These are phyloP conservation scores for Cubamyces sp. DNA, from an alignment of 768 basidiomycete species.

Conservation along the genomic window DNA sequence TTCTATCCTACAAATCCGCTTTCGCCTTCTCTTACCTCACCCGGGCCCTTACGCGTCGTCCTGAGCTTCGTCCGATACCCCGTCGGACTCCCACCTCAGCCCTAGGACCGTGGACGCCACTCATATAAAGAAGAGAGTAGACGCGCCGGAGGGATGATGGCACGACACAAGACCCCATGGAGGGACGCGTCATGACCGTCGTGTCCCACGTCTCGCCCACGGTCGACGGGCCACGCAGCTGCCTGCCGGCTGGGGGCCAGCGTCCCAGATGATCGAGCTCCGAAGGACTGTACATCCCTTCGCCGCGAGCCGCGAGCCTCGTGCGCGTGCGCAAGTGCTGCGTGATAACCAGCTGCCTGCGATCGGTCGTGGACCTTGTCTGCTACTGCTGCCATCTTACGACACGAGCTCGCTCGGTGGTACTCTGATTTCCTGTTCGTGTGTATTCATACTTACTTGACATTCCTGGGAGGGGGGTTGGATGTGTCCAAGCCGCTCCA, in stretches of 20 bases:
- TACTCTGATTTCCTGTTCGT: no score
- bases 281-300: constrained; percentile 2
- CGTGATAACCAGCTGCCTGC: constrained; percentile 20
- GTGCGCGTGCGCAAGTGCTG: constrained; percentile 12
- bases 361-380: constrained; percentile 1
- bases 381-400: no score
- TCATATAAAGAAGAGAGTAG: no score
- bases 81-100: not conserved
- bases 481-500: no score
- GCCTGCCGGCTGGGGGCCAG: constrained; percentile 14
- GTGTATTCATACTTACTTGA: no score
- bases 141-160: no score
- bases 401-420: no score
- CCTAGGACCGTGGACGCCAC: no score
- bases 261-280: no score
- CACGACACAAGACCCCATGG: not conserved
- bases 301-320: constrained; percentile 15
- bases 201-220: constrained; percentile 2
- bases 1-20: not conserved
- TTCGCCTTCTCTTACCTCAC: not conserved
- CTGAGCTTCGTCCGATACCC: not conserved
- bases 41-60: not conserved
- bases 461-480: no score
- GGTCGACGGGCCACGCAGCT: constrained; percentile 16
- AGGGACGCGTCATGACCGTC: constrained; percentile 1